Evolutionary conservation across 2,329 filamentous ascomycete genomes (phyloP), one percentile per base, ranked within the genome.

Genomic region (Beauveria rudraprayagi): DNA sequence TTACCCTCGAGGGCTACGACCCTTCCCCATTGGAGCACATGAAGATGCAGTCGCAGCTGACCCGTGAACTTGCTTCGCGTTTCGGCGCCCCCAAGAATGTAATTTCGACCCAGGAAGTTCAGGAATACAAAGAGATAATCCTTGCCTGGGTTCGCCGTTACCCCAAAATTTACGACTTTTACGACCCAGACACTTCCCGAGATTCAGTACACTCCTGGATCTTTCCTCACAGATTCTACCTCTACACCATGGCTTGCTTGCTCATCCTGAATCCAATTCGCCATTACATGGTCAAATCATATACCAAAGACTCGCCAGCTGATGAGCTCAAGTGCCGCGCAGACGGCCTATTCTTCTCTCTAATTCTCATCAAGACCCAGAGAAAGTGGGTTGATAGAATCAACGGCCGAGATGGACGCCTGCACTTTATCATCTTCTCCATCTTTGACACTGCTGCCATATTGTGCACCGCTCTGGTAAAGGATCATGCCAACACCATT

Each of bases 401-500:
- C 41, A 75, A 74, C 9, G 76, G 76, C 0, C 71, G 76, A 30
- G 78, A 81, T 40, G 76, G 77, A 2, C 77, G 80, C 26, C 78
- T 81, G 40, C 78, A 82, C 62, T 75, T 81, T 56, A 78, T 80
- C 17, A 77, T 79, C 0, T 83, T 82, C 57, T 72, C 76, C 4
- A 73, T 81, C 28, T 82, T 83, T 60, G 79, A 83, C 61, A 80
- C 79, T 0, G 75, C 78, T 0, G 76, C 79, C 1, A 72, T 79
- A 37, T 68, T 82, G 3, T 80, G 77, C 60, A 80, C 80, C 0
- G 78, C 79, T 0, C 68, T 83, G 6, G 75, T 80, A 9, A 80
- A 82, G 63, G 80, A 72, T 68, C 5, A 72, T 80, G 3, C 72
- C 73, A 56, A 61, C 34, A 61, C 60, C 34, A 61, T 61, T 14